Evolutionary conservation across 139 green algal genomes (phyloP), one percentile per base, ranked within the genome.

Genomic region (Ostreobium quekettii): DNA sequence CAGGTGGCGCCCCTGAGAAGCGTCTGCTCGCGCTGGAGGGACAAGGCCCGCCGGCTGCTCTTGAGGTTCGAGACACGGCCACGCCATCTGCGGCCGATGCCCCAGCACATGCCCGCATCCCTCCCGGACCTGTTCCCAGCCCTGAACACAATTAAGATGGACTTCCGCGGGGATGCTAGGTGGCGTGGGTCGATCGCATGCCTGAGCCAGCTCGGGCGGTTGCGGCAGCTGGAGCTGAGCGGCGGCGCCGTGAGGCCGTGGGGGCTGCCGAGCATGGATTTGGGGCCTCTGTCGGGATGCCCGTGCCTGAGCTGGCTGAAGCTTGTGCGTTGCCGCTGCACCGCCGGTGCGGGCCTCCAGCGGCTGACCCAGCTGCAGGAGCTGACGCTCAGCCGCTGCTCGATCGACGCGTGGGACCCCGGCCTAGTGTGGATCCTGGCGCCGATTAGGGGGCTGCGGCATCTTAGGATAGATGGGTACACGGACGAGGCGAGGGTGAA

Each of bases 21-120:
- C 61, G 61, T 68, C 35, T 68, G 61, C 35, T 68, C 61, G 30
- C 53, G 37, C 24, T 68, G 61, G 61, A 68, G 35, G 24, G 33
- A 35, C 61, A 68, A 68, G 35, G 36, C 61, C 24, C 61, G 53
- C 31, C 49, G 42, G 61, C 61, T 68, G 30, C 36, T 68, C 8
- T 5, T 57, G 5, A n/a, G n/a, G n/a, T n/a, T n/a, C n/a, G n/a
- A n/a, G n/a, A n/a, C n/a, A n/a, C n/a, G n/a, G n/a, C n/a, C n/a
- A n/a, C n/a, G n/a, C n/a, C n/a, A n/a, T n/a, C 19, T 19, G 32
- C 35, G 49, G 22, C 35, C 61, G 8, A 36, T 68, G 8, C 8
- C 32, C 33, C 30, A 53, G n/a, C 61, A n/a, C n/a, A n/a, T n/a
- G n/a, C n/a, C n/a, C n/a, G n/a, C n/a, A n/a, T n/a, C n/a, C n/a